A percentile compares a stretch with the other conserved stretches of the same genome.
These are phyloP conservation scores for Fusarium sp. DNA, from an alignment of 2,329 filamentous ascomycete species.

Conservation along the genomic window DNA sequence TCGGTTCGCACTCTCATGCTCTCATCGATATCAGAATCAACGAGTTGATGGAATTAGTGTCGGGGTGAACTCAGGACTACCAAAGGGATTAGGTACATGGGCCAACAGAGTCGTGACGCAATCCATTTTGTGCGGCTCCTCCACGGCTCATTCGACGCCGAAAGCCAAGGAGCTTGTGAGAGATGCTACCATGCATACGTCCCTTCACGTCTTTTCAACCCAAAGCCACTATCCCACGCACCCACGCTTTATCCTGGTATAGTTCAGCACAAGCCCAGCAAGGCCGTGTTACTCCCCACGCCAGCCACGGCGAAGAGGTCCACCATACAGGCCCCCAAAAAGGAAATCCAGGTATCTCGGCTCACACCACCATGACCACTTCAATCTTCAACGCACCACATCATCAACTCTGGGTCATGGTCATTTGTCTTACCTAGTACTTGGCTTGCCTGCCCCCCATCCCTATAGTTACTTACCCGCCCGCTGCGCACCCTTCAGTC, in stretches of 20 bases:
- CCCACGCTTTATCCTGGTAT: slow-evolving; percentile 32
- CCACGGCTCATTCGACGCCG: slow-evolving; percentile 28
- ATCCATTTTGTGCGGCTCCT: slow-evolving; percentile 32
- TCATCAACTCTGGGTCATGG: slow-evolving; percentile 29
- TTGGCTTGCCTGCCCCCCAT: slow-evolving; percentile 36
- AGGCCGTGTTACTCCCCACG: slow-evolving; percentile 41
- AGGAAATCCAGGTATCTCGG: slow-evolving; percentile 31
- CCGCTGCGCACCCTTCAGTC: slow-evolving; percentile 26
- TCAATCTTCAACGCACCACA: slow-evolving; percentile 24
- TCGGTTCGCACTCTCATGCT: slow-evolving; percentile 6
- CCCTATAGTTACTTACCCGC: slow-evolving; percentile 31
- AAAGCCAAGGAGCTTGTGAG: slow-evolving; percentile 21
- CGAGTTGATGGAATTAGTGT: slow-evolving; percentile 20
- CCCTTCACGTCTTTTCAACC: slow-evolving; percentile 14
- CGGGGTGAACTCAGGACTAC: slow-evolving; percentile 17
- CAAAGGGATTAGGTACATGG: slow-evolving; percentile 4
- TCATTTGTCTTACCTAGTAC: slow-evolving; percentile 20
- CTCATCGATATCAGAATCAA: slow-evolving; percentile 7
- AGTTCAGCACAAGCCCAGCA: slow-evolving; percentile 26
- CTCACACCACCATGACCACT: slow-evolving; percentile 42
- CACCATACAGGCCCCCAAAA: slow-evolving; percentile 38
- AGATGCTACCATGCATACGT: not conserved
- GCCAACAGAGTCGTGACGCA: slow-evolving; percentile 45
- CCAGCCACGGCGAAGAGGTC: slow-evolving; percentile 35
- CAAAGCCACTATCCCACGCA: slow-evolving; percentile 38